Evolutionary conservation across 75 land plant genomes (phyloP).

Genomic region (Selaginella moellendorffii): DNA sequence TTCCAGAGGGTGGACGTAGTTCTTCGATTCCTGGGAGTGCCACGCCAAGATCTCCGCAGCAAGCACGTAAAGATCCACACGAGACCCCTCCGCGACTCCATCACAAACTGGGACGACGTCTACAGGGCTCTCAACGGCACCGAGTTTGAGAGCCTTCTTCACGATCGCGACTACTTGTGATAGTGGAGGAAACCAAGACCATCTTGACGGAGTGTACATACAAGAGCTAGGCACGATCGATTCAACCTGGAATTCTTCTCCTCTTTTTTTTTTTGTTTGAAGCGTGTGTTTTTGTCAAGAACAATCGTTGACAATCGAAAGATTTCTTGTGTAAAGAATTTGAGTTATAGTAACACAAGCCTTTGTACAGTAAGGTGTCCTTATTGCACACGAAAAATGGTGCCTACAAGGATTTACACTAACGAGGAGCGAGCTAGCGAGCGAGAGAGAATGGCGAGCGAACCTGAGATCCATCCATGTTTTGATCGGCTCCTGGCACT

Average conservation of each 20-base stretch:
- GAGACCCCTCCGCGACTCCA: slow-evolving; percentile 29
- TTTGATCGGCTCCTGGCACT: not conserved
- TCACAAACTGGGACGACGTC: slow-evolving; percentile 50
- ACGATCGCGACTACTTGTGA: slow-evolving; percentile 16
- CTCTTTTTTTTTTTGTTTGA: no score
- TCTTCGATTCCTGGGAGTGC: slow-evolving; percentile 40
- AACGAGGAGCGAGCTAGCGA: not conserved
- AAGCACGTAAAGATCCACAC: slow-evolving; percentile 60
- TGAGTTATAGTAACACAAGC: no score
- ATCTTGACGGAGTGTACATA: no score
- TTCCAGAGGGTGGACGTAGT: slow-evolving; percentile 32
- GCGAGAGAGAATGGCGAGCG: not conserved
- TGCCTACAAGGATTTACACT: no score
- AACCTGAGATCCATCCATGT: not conserved
- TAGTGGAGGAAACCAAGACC: no score
- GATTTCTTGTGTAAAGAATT: no score
- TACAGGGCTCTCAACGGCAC: slow-evolving; percentile 37
- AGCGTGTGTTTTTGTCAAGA: no score
- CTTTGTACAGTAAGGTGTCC: not conserved
- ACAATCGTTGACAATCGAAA: no score
- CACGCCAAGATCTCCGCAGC: slow-evolving; percentile 29
- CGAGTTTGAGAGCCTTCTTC: slow-evolving; percentile 29
- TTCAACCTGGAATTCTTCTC: no score
- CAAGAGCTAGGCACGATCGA: no score
- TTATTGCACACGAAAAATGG: not conserved